These are phyloP conservation scores for Cercospora citrullina DNA, from an alignment of 2,329 filamentous ascomycete genomes.

Conservation along the genomic window DNA sequence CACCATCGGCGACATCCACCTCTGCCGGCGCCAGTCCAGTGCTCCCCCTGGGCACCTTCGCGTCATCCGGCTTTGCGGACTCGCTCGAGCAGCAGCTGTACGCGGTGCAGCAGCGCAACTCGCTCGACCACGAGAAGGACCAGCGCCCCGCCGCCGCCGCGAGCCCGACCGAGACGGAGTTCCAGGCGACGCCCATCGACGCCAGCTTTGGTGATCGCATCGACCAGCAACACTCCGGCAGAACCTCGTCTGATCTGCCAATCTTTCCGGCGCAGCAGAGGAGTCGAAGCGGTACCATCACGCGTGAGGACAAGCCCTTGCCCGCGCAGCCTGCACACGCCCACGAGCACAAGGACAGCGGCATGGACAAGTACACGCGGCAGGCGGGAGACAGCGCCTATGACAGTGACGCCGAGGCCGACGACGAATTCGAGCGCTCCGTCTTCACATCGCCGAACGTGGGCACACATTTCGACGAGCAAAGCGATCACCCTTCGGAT, in stretches of 20 bases:
- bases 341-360: conserved; percentile 11
- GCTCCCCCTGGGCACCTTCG: conserved; percentile 14
- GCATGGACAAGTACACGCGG: conserved; percentile 38
- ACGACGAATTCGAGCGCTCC: conserved; percentile 80
- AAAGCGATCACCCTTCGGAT: conserved; percentile 65
- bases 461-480: conserved; percentile 61
- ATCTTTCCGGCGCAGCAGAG: conserved; percentile 18
- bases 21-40: conserved; percentile 10
- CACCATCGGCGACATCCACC: not conserved
- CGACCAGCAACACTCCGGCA: conserved; percentile 8
- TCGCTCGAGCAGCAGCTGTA: conserved; percentile 19
- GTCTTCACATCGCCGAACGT: conserved; percentile 65
- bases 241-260: conserved; percentile 17
- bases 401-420: conserved; percentile 74
- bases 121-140: conserved; percentile 7
- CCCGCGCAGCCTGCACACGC: conserved; percentile 9
- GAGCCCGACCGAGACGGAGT: conserved; percentile 33
- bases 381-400: conserved; percentile 52
- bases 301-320: conserved; percentile 19
- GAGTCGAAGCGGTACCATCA: conserved; percentile 22
- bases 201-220: conserved; percentile 33
- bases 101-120: conserved; percentile 19
- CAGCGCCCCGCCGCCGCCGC: conserved; percentile 14
- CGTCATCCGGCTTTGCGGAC: conserved; percentile 12
- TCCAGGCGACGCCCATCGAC: conserved; percentile 37